These are phyloP conservation scores for Pseudoscleropodium purum DNA, from an alignment of 225 moss, liverwort and hornwort genomes.

Conservation along the genomic window DNA sequence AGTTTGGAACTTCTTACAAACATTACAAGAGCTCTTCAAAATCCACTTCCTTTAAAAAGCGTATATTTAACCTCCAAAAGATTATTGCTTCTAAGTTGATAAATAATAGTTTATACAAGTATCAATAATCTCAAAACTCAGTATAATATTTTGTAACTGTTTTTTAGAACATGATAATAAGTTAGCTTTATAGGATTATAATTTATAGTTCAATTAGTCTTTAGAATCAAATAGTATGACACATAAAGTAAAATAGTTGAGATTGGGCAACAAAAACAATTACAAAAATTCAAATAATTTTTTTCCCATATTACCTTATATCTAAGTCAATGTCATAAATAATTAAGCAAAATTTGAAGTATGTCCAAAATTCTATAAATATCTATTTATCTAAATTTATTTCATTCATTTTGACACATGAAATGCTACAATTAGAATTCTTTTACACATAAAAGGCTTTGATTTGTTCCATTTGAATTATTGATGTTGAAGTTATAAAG, in stretches of 20 bases:
- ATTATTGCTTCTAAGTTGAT: too few relatives aligned
- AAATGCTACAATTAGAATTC: background rate
- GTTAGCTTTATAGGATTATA: background rate
- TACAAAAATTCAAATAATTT: background rate
- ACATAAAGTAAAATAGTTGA: background rate
- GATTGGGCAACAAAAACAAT: background rate
- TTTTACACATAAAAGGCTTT: background rate
- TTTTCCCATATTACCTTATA: rapidly evolving
- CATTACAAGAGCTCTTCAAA: background rate
- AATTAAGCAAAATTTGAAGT: background rate
- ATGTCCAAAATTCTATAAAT: background rate
- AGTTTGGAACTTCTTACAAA: background rate
- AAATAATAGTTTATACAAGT: too few relatives aligned
- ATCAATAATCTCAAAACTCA: background rate
- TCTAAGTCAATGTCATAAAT: rapidly evolving
- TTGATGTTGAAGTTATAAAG: background rate
- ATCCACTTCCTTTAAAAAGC: background rate
- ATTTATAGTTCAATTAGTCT: background rate
- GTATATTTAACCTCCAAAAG: too few relatives aligned
- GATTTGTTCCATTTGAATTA: background rate
- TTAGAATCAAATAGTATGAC: background rate
- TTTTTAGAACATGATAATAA: rapidly evolving
- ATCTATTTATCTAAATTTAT: background rate
- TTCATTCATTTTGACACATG: background rate
- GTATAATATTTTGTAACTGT: background rate